These are phyloP conservation scores for Solanum commersonii DNA, from an alignment of 257 asterid species.

Conservation along the genomic window DNA sequence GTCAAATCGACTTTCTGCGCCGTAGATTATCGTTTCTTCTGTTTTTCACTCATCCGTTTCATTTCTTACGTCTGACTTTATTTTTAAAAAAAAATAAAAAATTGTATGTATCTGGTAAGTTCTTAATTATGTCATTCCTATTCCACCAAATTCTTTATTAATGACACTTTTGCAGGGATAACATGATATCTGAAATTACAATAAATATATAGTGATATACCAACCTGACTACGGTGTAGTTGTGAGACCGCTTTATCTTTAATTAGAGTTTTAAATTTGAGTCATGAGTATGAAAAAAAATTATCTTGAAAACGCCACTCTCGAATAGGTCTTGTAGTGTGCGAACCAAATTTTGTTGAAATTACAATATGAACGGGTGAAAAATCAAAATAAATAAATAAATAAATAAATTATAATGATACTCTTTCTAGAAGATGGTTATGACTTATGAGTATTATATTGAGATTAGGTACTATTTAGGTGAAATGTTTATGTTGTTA, in stretches of 20 bases:
- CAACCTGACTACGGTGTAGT: too few species aligned
- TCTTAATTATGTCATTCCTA: not conserved
- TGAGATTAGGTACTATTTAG: not conserved
- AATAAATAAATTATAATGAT: not conserved
- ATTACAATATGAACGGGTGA: too few species aligned
- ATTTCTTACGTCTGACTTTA: not conserved
- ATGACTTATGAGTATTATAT: too few species aligned
- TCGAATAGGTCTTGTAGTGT: rapidly evolving
- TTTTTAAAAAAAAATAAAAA: too few species aligned
- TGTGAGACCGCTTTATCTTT: rapidly evolving
- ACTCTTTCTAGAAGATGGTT: not conserved
- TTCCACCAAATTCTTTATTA: not conserved
- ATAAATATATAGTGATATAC: too few species aligned
- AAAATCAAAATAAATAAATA: too few species aligned
- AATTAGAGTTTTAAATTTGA: too few species aligned
- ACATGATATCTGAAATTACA: not conserved
- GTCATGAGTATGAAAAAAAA: too few species aligned
- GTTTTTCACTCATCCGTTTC: not conserved
- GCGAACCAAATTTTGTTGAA: too few species aligned
- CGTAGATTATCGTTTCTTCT: not conserved
- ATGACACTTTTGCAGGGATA: not conserved
- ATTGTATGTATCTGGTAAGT: too few species aligned
- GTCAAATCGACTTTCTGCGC: not conserved
- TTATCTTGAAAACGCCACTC: too few species aligned
- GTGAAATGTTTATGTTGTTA: not conserved